phyloP scores from a whole-genome alignment of 768 basidiomycete genomes.

The Russula sp. region DNA sequence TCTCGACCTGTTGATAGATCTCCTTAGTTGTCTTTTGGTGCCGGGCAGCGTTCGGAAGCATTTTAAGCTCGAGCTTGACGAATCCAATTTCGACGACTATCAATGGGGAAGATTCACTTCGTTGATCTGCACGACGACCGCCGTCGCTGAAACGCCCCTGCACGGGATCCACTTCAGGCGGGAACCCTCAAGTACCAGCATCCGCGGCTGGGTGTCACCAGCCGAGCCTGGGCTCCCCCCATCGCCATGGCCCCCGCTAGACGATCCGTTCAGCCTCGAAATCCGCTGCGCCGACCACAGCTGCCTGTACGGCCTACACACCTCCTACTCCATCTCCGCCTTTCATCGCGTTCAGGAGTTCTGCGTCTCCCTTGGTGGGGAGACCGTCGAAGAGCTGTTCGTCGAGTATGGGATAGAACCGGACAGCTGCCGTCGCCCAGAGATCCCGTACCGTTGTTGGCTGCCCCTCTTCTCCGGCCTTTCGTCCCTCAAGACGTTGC shows the following conservation, averaged over 20 bases:
- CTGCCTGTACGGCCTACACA: conserved; percentile 11
- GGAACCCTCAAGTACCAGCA: background rate
- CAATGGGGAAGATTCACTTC: conserved; percentile 4
- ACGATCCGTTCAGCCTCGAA: conserved; percentile 10
- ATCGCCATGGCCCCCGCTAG: conserved; percentile 3
- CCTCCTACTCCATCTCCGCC: background rate
- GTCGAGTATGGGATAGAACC: conserved; percentile 7
- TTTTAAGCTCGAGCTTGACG: conserved; percentile 1
- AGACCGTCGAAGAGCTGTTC: conserved; percentile 1
- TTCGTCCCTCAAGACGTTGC: conserved; percentile 1
- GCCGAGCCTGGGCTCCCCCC: background rate
- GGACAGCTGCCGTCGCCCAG: background rate
- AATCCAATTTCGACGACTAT: background rate
- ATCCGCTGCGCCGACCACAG: background rate
- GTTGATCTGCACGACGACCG: conserved; percentile 13
- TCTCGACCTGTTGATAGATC: background rate
- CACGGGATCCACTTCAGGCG: conserved; percentile 6
- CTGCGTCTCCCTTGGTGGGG: background rate
- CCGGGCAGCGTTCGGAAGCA: background rate
- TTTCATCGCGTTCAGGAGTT: conserved; percentile 3
- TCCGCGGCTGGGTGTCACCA: background rate
- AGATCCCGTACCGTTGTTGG: background rate
- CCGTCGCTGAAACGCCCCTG: background rate
- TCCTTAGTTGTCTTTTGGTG: background rate
- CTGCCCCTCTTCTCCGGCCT: too few species aligned